phyloP scores from a whole-genome alignment of 2,329 filamentous ascomycete genomes.

The Tolypocladium tundrense region DNA sequence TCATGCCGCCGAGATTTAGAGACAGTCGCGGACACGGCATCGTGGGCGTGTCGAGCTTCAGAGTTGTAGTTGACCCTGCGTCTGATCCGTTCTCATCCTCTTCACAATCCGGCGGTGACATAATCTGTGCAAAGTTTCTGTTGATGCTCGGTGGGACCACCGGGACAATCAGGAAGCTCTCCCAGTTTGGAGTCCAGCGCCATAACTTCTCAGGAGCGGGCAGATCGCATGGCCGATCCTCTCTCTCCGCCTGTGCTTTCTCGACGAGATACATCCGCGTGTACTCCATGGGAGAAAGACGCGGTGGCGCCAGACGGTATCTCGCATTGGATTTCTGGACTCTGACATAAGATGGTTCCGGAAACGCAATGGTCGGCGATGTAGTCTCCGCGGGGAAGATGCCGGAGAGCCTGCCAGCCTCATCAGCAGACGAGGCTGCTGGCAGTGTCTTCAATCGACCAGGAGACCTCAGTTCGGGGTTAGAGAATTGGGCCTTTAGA shows the following conservation, averaged over 20 bases:
- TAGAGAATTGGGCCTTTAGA: neutral
- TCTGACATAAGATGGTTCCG: too few relatives aligned
- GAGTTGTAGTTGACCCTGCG: constrained; percentile 10
- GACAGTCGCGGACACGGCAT: constrained; percentile 18
- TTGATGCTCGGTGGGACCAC: constrained; percentile 17
- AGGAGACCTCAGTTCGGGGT: neutral
- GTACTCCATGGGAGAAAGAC: constrained; percentile 31
- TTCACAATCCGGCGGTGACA: neutral
- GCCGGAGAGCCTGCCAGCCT: neutral
- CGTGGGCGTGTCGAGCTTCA: constrained; percentile 4
- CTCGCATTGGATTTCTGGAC: neutral
- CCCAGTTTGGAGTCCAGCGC: constrained; percentile 24
- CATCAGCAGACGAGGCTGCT: neutral
- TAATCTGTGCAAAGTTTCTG: constrained; percentile 4
- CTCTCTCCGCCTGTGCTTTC: constrained; percentile 15
- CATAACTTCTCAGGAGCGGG: constrained; percentile 17
- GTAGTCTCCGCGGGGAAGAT: neutral
- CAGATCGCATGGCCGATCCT: constrained; percentile 16
- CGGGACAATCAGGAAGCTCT: constrained; percentile 27
- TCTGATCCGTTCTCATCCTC: constrained; percentile 7
- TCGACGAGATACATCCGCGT: constrained; percentile 23
- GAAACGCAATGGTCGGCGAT: neutral
- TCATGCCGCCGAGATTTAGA: constrained; percentile 17
- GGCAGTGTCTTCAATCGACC: neutral
- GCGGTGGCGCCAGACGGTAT: constrained; percentile 14